phyloP scores from a whole-genome alignment of 2,329 filamentous ascomycete species.

The Coniochaeta sp. region DNA sequence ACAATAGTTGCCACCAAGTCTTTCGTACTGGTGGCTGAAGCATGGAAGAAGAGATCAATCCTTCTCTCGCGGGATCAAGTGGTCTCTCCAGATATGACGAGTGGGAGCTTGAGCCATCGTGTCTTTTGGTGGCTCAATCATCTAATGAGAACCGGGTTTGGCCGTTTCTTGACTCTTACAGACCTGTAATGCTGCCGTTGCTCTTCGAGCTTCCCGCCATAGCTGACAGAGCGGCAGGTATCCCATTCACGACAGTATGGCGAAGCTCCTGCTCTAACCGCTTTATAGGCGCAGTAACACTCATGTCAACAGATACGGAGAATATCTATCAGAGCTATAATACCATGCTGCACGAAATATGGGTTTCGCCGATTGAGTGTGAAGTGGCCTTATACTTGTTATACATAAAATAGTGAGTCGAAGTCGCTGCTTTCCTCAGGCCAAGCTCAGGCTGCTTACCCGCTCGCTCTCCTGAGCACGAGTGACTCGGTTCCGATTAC shows the following conservation, averaged over 20 bases:
- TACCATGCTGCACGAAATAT: constrained; percentile 4
- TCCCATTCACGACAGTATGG: constrained; percentile 14
- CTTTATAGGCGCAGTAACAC: constrained; percentile 13
- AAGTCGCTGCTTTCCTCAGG: background rate
- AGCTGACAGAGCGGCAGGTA: background rate
- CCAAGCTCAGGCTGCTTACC: too few relatives aligned
- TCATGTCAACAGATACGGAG: constrained; percentile 17
- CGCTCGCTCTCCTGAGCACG: too few relatives aligned
- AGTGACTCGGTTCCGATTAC: background rate
- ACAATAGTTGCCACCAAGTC: constrained; percentile 15
- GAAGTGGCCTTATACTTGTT: constrained; percentile 3
- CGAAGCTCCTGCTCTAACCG: background rate
- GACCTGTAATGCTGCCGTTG: constrained; percentile 9
- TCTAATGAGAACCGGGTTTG: constrained; percentile 16
- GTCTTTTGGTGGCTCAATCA: constrained; percentile 20
- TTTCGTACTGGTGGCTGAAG: constrained; percentile 12
- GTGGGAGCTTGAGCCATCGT: constrained; percentile 15
- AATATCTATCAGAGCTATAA: constrained; percentile 1
- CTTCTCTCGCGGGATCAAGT: constrained; percentile 14
- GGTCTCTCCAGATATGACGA: constrained; percentile 12
- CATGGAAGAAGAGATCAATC: constrained; percentile 16
- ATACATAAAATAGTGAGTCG: constrained; percentile 3
- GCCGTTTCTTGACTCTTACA: constrained; percentile 11
- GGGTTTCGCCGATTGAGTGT: constrained; percentile 4
- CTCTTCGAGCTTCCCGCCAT: background rate